phyloP scores from a whole-genome alignment of 192 early-diverging fungal genomes.

The Lobosporangium transversale region DNA sequence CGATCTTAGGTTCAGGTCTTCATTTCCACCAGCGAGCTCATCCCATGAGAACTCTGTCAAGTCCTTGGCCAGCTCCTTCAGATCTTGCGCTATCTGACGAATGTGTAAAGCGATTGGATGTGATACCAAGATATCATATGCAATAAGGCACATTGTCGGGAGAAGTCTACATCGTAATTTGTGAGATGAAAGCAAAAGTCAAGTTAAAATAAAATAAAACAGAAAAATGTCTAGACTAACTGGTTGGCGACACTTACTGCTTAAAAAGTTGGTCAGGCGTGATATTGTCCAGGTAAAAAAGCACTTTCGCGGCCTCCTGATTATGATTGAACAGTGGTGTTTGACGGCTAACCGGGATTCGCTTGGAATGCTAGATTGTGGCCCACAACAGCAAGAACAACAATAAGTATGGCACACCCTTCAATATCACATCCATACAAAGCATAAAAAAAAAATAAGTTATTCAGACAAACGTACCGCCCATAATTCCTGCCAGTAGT shows the following conservation, averaged over 20 bases:
- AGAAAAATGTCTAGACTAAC: constrained; percentile 28
- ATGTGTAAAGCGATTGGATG: constrained; percentile 64
- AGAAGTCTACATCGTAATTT: constrained; percentile 32
- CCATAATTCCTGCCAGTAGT: constrained; percentile 93
- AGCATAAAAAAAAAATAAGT: neutral
- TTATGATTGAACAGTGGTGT: constrained; percentile 82
- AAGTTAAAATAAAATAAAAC: constrained; percentile 4
- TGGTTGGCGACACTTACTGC: neutral
- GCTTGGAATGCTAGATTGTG: constrained; percentile 43
- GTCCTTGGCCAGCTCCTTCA: constrained; percentile 46
- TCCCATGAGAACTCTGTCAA: constrained; percentile 59
- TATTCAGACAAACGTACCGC: constrained; percentile 49
- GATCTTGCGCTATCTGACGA: constrained; percentile 50
- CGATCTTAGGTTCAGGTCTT: constrained; percentile 37
- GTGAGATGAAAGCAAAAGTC: neutral
- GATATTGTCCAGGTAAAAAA: constrained; percentile 26
- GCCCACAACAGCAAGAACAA: no score
- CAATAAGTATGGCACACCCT: neutral
- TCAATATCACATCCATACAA: neutral
- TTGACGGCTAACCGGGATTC: constrained; percentile 75
- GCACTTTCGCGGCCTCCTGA: constrained; percentile 79
- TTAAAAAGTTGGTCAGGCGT: constrained; percentile 24
- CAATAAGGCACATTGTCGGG: constrained; percentile 70
- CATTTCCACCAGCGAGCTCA: constrained; percentile 42
- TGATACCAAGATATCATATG: constrained; percentile 75